These are phyloP conservation scores for Leccinum pellstonianum DNA, from an alignment of 768 basidiomycete species.

Conservation along the genomic window DNA sequence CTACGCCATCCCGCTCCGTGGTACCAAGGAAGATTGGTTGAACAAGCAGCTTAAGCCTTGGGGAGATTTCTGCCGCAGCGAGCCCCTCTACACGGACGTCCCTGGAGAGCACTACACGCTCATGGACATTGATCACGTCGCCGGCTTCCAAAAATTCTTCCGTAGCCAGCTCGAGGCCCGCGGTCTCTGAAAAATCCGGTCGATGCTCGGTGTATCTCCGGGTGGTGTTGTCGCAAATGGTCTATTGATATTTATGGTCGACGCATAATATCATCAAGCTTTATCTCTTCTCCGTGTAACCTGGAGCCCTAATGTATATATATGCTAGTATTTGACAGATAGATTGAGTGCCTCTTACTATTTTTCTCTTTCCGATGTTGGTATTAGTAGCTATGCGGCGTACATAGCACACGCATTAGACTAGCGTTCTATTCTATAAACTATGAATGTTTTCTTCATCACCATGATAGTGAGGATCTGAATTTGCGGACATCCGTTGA, in stretches of 20 bases:
- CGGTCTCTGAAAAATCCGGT: conserved; percentile 16
- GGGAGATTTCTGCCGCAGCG: conserved; percentile 22
- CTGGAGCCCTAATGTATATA: neutral
- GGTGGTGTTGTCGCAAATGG: neutral
- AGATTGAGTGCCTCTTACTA: neutral
- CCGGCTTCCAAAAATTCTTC: conserved; percentile 31
- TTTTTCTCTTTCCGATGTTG: neutral
- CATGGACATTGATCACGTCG: conserved; percentile 34
- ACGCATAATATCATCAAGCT: neutral
- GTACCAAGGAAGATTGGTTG: conserved; percentile 32
- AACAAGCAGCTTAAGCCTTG: conserved; percentile 31
- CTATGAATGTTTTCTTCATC: neutral
- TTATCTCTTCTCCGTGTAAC: neutral
- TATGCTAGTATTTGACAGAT: neutral
- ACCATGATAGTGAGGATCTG: neutral
- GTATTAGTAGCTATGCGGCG: neutral
- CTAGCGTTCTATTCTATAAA: neutral
- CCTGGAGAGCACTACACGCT: conserved; percentile 32
- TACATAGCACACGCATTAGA: neutral
- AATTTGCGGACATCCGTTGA: neutral
- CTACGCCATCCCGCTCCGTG: conserved; percentile 28
- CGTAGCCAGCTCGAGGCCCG: conserved; percentile 26
- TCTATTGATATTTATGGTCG: neutral
- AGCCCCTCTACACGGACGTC: conserved; percentile 26
- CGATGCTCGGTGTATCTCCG: neutral